Conservation (phyloP, 164 flowering plant species). For the Taxillus chinensis region DNA sequence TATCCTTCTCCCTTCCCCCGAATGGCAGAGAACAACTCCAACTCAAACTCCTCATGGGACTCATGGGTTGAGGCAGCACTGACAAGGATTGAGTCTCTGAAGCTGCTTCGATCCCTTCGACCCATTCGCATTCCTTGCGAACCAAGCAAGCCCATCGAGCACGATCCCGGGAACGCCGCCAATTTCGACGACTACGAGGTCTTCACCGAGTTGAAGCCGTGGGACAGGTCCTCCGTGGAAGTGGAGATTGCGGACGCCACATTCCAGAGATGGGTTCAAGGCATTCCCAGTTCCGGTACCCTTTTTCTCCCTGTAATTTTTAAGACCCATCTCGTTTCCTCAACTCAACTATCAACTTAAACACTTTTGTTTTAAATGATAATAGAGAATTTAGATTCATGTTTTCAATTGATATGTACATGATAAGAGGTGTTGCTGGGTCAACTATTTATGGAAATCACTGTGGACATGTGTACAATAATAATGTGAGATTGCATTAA, state of each 20-base stretch:
- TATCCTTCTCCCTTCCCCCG: too few species aligned
- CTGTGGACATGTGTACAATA: too few species aligned
- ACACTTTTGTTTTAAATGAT: too few species aligned
- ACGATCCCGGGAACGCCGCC: not conserved
- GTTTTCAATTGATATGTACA: too few species aligned
- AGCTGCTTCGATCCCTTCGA: constrained; percentile 63
- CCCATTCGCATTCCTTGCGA: constrained; percentile 37
- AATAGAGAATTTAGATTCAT: too few species aligned
- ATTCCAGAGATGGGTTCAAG: constrained; percentile 34
- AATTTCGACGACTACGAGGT: constrained; percentile 20
- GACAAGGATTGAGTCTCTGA: constrained; percentile 36
- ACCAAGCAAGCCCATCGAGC: not conserved
- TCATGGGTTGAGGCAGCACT: constrained; percentile 62
- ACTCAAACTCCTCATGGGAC: constrained; percentile 37
- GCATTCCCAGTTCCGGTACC: constrained; percentile 44
- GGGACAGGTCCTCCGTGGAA: constrained; percentile 44
- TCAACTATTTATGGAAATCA: too few species aligned
- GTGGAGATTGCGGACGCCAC: constrained; percentile 31
- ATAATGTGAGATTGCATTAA: too few species aligned
- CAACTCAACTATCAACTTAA: too few species aligned
- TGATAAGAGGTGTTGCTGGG: too few species aligned
- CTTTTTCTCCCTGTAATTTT: not conserved
- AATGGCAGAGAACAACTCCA: not conserved
- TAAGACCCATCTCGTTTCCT: too few species aligned
- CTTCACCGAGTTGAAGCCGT: constrained; percentile 31